Evolutionary conservation across 225 moss, liverwort and hornwort genomes (phyloP).

Genomic region (Pseudisothecium myosuroides): DNA sequence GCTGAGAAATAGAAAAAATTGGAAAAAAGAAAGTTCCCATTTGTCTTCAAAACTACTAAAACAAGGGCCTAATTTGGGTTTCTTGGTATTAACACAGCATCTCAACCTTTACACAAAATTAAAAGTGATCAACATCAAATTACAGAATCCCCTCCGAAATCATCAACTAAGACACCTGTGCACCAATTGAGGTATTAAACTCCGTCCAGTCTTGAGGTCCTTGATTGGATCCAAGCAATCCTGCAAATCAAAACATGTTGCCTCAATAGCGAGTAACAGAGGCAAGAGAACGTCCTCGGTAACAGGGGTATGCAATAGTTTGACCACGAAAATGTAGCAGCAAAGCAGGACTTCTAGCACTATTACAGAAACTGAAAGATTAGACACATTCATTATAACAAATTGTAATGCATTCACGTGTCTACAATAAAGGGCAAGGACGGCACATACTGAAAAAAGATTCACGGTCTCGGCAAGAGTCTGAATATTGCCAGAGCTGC

Average conservation of each 20-base stretch:
- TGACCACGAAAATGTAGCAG: neutral
- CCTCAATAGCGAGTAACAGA: neutral
- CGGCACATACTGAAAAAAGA: conserved; percentile 59
- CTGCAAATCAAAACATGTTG: conserved; percentile 25
- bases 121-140: neutral
- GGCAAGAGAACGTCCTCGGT: neutral
- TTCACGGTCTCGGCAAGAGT: conserved; percentile 68
- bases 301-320: neutral
- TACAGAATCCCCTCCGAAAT: neutral
- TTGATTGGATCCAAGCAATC: conserved; percentile 82
- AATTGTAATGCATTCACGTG: neutral
- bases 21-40: neutral
- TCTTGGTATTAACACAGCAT: neutral
- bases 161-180: conserved; percentile 40
- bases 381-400: neutral
- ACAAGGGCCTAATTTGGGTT: neutral
- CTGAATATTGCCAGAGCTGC: conserved; percentile 41
- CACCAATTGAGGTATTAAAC: conserved; percentile 84
- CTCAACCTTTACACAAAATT: neutral
- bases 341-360: neutral
- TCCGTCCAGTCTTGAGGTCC: conserved; percentile 63
- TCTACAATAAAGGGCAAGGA: neutral
- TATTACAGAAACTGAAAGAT: neutral
- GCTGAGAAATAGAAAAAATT: neutral
- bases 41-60: neutral